Conservation (phyloP, 208 protist species). For the Trichomonas gallinae region DNA sequence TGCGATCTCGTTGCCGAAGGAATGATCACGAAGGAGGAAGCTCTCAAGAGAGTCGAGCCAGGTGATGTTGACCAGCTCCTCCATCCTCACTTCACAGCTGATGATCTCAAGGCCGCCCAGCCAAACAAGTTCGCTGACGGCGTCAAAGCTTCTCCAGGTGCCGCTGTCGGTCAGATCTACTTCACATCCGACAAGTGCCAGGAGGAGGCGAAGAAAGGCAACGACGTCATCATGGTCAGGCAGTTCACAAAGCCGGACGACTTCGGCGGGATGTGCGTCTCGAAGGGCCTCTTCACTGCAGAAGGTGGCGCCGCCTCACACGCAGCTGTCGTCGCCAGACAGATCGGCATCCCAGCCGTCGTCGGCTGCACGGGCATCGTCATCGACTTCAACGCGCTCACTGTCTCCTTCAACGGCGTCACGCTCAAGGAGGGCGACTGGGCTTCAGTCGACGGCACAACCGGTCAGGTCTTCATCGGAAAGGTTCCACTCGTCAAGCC, state of each 20-base stretch:
- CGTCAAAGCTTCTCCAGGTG: background rate
- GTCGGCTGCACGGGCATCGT: background rate
- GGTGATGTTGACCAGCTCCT: background rate
- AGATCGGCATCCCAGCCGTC: background rate
- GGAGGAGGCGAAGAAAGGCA: background rate
- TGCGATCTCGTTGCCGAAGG: background rate
- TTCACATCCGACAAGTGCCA: background rate
- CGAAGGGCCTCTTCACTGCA: background rate
- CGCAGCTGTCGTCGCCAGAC: background rate
- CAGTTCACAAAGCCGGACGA: background rate
- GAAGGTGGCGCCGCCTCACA: background rate
- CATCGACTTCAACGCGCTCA: background rate
- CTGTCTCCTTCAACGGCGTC: background rate
- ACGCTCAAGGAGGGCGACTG: background rate
- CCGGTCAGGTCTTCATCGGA: background rate
- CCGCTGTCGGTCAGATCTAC: background rate
- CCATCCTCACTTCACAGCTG: background rate
- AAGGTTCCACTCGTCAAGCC: background rate
- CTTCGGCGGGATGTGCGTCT: no score
- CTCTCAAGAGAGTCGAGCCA: background rate
- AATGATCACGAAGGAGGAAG: background rate
- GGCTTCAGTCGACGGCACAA: background rate
- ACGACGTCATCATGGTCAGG: background rate
- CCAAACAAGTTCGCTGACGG: background rate
- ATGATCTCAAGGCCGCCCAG: background rate